Evolutionary conservation across 1,284 basidiomycete genomes (phyloP).

Genomic region (Xerocomus nothofagi): DNA sequence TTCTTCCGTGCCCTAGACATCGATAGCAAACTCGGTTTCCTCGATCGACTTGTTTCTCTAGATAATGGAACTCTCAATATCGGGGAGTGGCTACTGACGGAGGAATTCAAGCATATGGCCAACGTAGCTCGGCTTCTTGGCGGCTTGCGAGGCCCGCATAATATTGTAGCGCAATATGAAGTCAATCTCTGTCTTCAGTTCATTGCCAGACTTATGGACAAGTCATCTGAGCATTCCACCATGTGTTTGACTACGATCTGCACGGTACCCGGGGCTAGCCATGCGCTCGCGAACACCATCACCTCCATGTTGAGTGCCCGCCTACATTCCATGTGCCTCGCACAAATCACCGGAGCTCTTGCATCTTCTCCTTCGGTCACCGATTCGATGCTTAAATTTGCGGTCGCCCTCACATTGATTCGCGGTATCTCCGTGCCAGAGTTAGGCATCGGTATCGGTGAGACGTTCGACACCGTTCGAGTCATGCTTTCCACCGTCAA

Average conservation of each 20-base stretch:
- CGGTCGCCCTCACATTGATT: constrained; percentile 42
- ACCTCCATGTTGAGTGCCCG: constrained; percentile 27
- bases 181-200: constrained; percentile 27
- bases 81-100: constrained; percentile 68
- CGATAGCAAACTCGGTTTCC: constrained; percentile 51
- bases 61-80: constrained; percentile 57
- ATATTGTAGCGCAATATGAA: constrained; percentile 34
- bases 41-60: constrained; percentile 55
- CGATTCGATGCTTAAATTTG: constrained; percentile 43
- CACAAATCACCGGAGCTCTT: constrained; percentile 29
- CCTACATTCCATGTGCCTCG: constrained; percentile 31
- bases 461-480: constrained; percentile 33
- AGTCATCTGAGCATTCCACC: constrained; percentile 17
- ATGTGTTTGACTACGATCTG: constrained; percentile 25
- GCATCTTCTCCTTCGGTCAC: constrained; percentile 32
- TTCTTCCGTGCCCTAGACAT: constrained; percentile 60
- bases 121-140: constrained; percentile 40
- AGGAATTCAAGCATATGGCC: constrained; percentile 53
- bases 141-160: constrained; percentile 36
- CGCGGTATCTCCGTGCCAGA: constrained; percentile 36
- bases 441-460: constrained; percentile 17
- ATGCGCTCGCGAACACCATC: constrained; percentile 23
- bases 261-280: constrained; percentile 17
- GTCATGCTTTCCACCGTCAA: constrained; percentile 34
- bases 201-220: constrained; percentile 18